Conservation (phyloP, 2,329 filamentous ascomycete genomes). For the Delphinella strobiligena region DNA sequence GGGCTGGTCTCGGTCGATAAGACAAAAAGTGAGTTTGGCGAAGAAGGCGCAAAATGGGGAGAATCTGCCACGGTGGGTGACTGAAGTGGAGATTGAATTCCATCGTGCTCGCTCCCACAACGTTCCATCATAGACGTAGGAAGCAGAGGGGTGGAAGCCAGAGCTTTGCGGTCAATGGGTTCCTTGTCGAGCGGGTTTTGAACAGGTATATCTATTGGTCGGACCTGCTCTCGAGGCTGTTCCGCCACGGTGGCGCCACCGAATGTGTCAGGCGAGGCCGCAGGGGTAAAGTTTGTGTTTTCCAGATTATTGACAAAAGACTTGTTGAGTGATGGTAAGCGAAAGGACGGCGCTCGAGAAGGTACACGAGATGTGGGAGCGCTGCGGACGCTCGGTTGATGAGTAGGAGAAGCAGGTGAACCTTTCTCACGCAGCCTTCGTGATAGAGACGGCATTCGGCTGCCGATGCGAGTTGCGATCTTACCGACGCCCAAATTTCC, state of each 20-base stretch:
- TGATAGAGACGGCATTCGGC: slow-evolving; percentile 44
- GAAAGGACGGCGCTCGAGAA: slow-evolving; percentile 55
- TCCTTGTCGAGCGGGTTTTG: slow-evolving; percentile 26
- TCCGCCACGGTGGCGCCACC: slow-evolving; percentile 8
- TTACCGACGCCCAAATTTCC: slow-evolving; percentile 46
- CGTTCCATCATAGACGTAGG: slow-evolving; percentile 63
- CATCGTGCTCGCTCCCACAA: slow-evolving; percentile 38
- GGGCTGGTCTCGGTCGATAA: slow-evolving; percentile 48
- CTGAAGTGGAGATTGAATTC: slow-evolving; percentile 68
- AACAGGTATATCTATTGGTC: slow-evolving; percentile 14
- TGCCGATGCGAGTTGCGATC: slow-evolving; percentile 53
- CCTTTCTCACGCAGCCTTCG: slow-evolving; percentile 26
- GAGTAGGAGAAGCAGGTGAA: slow-evolving; percentile 2
- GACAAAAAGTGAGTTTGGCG: slow-evolving; percentile 30
- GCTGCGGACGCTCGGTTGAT: slow-evolving; percentile 15
- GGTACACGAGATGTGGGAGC: slow-evolving; percentile 19
- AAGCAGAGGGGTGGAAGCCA: slow-evolving; percentile 72
- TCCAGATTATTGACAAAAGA: slow-evolving; percentile 38
- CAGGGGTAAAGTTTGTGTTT: slow-evolving; percentile 9
- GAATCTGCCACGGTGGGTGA: slow-evolving; percentile 66
- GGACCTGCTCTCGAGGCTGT: slow-evolving; percentile 1
- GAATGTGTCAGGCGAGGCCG: slow-evolving; percentile 22
- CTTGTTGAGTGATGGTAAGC: slow-evolving; percentile 65
- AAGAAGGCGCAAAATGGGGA: slow-evolving; percentile 24
- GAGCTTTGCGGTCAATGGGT: slow-evolving; percentile 41